Evolutionary conservation across 129 eudicot species (phyloP), one percentile per base, ranked within the genome.

Genomic region (Pulicaria dysenterica): DNA sequence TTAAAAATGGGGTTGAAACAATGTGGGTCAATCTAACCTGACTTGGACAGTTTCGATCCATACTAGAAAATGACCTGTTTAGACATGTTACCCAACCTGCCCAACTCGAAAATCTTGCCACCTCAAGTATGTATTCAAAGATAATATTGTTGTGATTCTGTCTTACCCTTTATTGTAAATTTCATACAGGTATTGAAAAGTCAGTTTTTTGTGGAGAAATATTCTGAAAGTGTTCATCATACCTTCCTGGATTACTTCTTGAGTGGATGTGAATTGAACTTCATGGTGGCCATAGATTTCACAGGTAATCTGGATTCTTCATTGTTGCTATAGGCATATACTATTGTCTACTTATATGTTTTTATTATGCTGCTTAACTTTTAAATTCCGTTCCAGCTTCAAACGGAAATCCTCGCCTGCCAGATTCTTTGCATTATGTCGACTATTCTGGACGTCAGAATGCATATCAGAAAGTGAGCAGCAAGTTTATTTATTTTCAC

Each of bases 241-340:
- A 87, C 98, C 43, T 93, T 93, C 82, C 85, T 93, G 58, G 98
- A 93, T 77, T 89, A 93, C 88, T 48, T 93, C 78, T 78, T 86
- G 73, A 92, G 88, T 65, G 95, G 95, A 60, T 93, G 90, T 87
- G 90, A 93, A 66, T 78, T 93, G 69, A 93, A 93, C 73, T 93
- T 93, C 83, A 93, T 93, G 98, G 96, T 87, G 78, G 98, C 98
- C 19, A 77, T 93, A 58, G 98, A 93, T 84, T 93, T 89, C 77
- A 93, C 98, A n/a, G 98, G 98, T 87, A 83, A 83, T 42, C 13
- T 51, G 37, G 17, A 36, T 63, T 73, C 12, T 48, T 49, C 58
- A 34, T 43, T 45, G 40, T 65, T 42, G 13, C 37, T 44, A 10
- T 48, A 38, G 48, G 16, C 42, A 38, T 62, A 41, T 53, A 15